These are phyloP conservation scores for Talaromyces sp. DNA, from an alignment of 2,329 filamentous ascomycete species.

Conservation along the genomic window DNA sequence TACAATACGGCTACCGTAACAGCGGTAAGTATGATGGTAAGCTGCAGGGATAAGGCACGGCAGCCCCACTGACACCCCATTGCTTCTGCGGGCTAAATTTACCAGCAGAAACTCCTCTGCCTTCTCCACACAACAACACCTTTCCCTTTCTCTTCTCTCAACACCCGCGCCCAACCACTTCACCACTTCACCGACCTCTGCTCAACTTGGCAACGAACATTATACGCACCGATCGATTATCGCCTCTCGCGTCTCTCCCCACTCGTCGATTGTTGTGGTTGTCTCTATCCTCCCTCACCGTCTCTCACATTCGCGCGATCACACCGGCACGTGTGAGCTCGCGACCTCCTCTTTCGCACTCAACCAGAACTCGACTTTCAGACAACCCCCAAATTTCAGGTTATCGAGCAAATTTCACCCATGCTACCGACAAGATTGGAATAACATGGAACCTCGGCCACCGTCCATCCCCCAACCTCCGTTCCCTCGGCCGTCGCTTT, in stretches of 20 bases:
- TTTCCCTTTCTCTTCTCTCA: not conserved
- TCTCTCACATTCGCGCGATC: not conserved
- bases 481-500: constrained; percentile 32
- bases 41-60: constrained; percentile 9
- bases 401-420: not conserved
- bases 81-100: constrained; percentile 9
- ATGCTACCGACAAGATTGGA: not conserved
- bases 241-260: not conserved
- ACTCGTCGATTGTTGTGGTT: not conserved
- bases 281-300: not conserved
- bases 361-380: not conserved
- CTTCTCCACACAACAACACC: constrained; percentile 10
- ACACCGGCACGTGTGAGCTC: constrained; percentile 6
- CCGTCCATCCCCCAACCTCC: constrained; percentile 27
- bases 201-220: not conserved
- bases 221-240: not conserved
- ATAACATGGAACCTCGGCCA: constrained; percentile 28
- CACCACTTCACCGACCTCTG: not conserved
- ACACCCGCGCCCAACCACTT: not conserved
- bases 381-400: not conserved
- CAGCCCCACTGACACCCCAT: constrained; percentile 4
- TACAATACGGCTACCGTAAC: not conserved
- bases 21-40: constrained; percentile 1
- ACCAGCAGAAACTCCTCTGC: not conserved
- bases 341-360: constrained; percentile 8